Evolutionary conservation across 177 flowering plant genomes (phyloP), one percentile per base, ranked within the genome.

Genomic region (Vitis hybrid): DNA sequence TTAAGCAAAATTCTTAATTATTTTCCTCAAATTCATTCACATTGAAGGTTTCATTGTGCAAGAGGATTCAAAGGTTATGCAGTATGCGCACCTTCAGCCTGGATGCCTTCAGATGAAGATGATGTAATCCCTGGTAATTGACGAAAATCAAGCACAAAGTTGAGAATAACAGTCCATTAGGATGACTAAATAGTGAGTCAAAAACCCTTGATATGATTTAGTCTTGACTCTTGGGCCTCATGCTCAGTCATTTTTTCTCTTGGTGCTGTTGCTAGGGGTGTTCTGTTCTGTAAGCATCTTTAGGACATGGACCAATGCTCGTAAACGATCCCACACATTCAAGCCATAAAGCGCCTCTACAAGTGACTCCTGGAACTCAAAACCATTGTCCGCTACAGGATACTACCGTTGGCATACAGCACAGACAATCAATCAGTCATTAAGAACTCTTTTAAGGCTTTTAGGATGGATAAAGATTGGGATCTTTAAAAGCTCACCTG

Each of bases 311-410:
- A 86, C 85, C 74, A 94, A 52, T 39, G 95, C 93, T 56, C 87
- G 83, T 67, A 91, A 65, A 1, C 98, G 91, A 65, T 91, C 93
- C 98, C 99, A 91, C 19, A 93, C 79, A 71, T 84, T 89, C 79
- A 88, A 75, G 45, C 98, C 96, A 73, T 95, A 95, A 6, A 91
- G 85, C 32, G 86, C 80, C 80, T 89, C 94, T 19, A 95, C 94
- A 34, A 95, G 92, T 17, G 90, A 90, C 74, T 90, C 82, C 73
- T 95, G 98, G 70, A 95, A 91, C 78, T 89, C 91, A 26, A 95
- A 95, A 54, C 89, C 88, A 71, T 91, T 89, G 58, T 86, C 96
- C 1, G 93, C 89, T 67, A 95, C 82, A 56, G 99, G 99, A 77
- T 95, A 95, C 99, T 94, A 64, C 7, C 15, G 18, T 30, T 49